Conservation (phyloP, 768 basidiomycete genomes). For the Suillus bovinus region DNA sequence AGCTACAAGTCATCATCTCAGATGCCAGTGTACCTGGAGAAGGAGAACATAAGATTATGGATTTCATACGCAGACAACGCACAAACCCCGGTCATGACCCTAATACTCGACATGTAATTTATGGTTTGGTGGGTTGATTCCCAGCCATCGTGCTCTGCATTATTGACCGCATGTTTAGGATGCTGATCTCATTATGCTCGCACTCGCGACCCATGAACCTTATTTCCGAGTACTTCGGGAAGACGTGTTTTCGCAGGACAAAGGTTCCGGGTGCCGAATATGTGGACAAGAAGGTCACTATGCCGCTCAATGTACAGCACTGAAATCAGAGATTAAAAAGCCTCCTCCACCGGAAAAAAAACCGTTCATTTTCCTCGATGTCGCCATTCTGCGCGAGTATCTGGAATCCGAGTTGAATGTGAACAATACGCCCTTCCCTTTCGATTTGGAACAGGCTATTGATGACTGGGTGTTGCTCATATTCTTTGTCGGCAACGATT, state of each 20-base stretch:
- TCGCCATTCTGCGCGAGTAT: constrained; percentile 94
- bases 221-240: constrained; percentile 96
- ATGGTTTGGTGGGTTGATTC: constrained; percentile 73
- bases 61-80: constrained; percentile 91
- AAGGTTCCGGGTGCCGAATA: constrained; percentile 77
- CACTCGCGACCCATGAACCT: constrained; percentile 98
- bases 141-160: neutral
- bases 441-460: constrained; percentile 93
- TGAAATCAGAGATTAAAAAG: constrained; percentile 66
- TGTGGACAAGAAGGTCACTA: constrained; percentile 96
- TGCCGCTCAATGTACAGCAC: constrained; percentile 90
- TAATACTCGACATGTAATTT: constrained; percentile 96
- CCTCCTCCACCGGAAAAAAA: constrained; percentile 62
- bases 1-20: constrained; percentile 96
- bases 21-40: constrained; percentile 98
- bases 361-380: constrained; percentile 99
- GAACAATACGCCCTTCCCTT: constrained; percentile 74
- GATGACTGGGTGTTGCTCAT: constrained; percentile 99
- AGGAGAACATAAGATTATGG: constrained; percentile 99
- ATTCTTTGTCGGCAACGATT: constrained; percentile 99
- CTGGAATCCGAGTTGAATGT: constrained; percentile 94
- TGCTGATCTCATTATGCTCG: constrained; percentile 98
- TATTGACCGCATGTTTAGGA: constrained; percentile 54
- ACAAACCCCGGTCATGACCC: constrained; percentile 88
- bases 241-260: constrained; percentile 93